A percentile compares a stretch with the other conserved stretches of the same genome.
phyloP scores from a whole-genome alignment of 1,284 basidiomycete species.

The Boletus smithii region DNA sequence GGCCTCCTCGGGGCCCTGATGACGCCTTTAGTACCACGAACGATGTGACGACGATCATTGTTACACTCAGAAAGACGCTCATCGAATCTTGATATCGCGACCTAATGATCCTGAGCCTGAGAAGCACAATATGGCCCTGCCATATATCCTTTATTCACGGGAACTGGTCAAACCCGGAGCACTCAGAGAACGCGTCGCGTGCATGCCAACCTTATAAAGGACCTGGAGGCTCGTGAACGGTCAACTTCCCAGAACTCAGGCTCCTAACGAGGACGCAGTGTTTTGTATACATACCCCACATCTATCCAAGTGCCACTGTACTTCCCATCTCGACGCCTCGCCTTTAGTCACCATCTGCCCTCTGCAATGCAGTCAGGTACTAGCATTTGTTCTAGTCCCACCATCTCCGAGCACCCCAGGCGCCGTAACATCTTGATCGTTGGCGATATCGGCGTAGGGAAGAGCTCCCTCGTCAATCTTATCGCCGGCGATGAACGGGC shows the following conservation, averaged over 20 bases:
- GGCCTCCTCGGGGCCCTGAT: not conserved
- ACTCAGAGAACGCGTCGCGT: not conserved
- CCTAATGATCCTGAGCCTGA: not conserved
- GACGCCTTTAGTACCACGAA: not conserved
- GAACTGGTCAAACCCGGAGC: constrained; percentile 6
- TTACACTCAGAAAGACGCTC: constrained; percentile 9
- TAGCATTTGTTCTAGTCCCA: constrained; percentile 20
- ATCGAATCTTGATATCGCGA: constrained; percentile 6
- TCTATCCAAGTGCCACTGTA: not conserved
- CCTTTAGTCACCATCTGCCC: not conserved
- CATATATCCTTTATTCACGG: constrained; percentile 11
- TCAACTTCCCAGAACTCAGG: constrained; percentile 1
- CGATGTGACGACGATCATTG: constrained; percentile 1
- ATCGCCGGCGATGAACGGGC: constrained; percentile 23
- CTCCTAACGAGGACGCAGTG: constrained; percentile 4
- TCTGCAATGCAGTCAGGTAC: constrained; percentile 16
- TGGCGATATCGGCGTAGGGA: constrained; percentile 32
- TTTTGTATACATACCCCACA: constrained; percentile 1
- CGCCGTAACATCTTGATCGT: constrained; percentile 30
- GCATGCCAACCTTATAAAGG: constrained; percentile 17
- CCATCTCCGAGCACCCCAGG: constrained; percentile 4
- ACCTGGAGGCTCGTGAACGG: not conserved
- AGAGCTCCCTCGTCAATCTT: constrained; percentile 34
- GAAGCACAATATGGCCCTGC: constrained; percentile 13
- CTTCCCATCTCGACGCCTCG: constrained; percentile 4